Evolutionary conservation across 768 basidiomycete genomes (phyloP).

Genomic region (Suillus americanus): DNA sequence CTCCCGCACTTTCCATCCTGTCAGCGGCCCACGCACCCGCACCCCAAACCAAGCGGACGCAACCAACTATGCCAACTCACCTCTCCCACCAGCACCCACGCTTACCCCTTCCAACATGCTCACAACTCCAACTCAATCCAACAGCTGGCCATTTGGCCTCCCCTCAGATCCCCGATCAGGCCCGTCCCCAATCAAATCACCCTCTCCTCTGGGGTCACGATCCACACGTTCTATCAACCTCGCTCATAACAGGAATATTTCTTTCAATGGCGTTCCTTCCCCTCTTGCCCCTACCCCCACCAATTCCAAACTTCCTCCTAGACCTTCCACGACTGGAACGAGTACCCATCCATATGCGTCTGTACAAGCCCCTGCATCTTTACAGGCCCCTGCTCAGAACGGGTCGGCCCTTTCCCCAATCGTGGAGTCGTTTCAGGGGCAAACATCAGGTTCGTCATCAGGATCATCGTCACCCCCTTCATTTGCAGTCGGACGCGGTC

Average conservation of each 20-base stretch:
- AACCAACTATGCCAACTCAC: conserved; percentile 42
- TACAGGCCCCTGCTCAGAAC: conserved; percentile 35
- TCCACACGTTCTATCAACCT: conserved; percentile 42
- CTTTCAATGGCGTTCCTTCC: conserved; percentile 44
- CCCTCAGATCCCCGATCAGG: conserved; percentile 62
- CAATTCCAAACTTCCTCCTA: conserved; percentile 42
- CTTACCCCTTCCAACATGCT: conserved; percentile 35
- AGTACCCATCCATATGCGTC: conserved; percentile 61
- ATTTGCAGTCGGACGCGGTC: conserved; percentile 60
- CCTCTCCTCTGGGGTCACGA: conserved; percentile 26
- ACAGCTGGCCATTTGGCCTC: conserved; percentile 52
- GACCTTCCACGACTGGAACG: conserved; percentile 43
- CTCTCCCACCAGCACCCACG: conserved; percentile 41
- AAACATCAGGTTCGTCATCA: conserved; percentile 14
- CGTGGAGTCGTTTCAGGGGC: conserved; percentile 53
- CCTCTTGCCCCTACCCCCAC: conserved; percentile 36
- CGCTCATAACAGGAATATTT: conserved; percentile 54
- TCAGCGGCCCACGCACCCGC: conserved; percentile 36
- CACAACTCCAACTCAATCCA: conserved; percentile 39
- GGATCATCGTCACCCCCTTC: conserved; percentile 51
- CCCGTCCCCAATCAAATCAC: conserved; percentile 38
- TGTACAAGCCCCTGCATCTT: conserved; percentile 43
- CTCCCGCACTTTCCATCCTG: conserved; percentile 33
- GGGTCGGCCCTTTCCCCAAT: conserved; percentile 67
- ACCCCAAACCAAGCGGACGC: conserved; percentile 62